These are phyloP conservation scores for Tricholoma furcatifolium DNA, from an alignment of 768 basidiomycete genomes.

Conservation along the genomic window DNA sequence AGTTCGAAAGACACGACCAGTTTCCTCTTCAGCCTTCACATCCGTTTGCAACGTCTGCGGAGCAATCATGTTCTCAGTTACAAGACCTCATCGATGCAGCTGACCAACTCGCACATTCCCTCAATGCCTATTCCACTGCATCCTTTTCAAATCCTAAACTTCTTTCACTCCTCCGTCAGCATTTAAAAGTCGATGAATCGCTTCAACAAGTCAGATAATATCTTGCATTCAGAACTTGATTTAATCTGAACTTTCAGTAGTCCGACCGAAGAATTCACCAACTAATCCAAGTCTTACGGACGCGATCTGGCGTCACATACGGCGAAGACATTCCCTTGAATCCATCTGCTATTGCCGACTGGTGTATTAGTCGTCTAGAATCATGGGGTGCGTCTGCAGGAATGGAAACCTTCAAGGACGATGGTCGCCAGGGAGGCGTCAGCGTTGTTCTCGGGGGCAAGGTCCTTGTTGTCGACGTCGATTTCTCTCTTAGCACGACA, in stretches of 20 bases:
- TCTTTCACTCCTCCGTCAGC: conserved; percentile 65
- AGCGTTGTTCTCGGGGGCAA: conserved; percentile 73
- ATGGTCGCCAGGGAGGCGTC: conserved; percentile 45
- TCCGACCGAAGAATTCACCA: conserved; percentile 53
- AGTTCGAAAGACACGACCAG: conserved; percentile 34
- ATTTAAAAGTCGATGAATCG: conserved; percentile 51
- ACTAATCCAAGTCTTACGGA: conserved; percentile 45
- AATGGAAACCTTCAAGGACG: conserved; percentile 76
- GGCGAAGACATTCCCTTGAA: conserved; percentile 66
- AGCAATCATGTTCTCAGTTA: conserved; percentile 42
- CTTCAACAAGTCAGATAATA: conserved; percentile 46
- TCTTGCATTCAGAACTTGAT: neutral
- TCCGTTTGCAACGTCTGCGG: conserved; percentile 42
- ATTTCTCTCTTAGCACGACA: conserved; percentile 49
- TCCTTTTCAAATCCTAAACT: conserved; percentile 64
- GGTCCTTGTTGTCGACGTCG: conserved; percentile 77
- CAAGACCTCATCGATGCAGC: conserved; percentile 51
- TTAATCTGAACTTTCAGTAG: conserved; percentile 32
- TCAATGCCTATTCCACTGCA: conserved; percentile 48
- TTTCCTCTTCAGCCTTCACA: conserved; percentile 38
- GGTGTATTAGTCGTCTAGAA: conserved; percentile 59
- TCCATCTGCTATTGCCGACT: conserved; percentile 41
- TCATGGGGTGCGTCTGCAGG: conserved; percentile 63
- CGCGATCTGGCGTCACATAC: conserved; percentile 46
- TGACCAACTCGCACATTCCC: conserved; percentile 51